Conservation (phyloP, 371 early-diverging fungal genomes). For the Mucor lusitanicus region DNA sequence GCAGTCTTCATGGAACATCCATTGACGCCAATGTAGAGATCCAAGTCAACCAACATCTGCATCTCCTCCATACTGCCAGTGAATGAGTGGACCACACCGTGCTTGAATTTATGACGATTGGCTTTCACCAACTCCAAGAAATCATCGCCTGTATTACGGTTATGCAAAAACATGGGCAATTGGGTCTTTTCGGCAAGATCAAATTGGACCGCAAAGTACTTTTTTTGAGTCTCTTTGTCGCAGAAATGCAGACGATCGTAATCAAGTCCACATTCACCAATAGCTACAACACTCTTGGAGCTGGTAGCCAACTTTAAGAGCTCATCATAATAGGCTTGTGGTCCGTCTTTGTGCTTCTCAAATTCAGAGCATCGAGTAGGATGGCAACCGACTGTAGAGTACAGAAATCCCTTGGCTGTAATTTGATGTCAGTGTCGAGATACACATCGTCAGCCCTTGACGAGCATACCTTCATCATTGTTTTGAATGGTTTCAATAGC, state of each 20-base stretch:
- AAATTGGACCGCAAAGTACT: constrained; percentile 82
- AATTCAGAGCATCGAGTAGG: constrained; percentile 85
- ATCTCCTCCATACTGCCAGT: constrained; percentile 85
- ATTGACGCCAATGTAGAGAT: constrained; percentile 95
- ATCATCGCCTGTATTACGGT: constrained; percentile 78
- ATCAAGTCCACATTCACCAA: constrained; percentile 95
- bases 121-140: constrained; percentile 53
- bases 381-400: constrained; percentile 87
- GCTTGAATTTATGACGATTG: constrained; percentile 64
- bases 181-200: constrained; percentile 74
- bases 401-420: constrained; percentile 44
- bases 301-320: constrained; percentile 48
- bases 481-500: constrained; percentile 57
- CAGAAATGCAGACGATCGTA: constrained; percentile 91
- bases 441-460: not conserved
- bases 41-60: constrained; percentile 68
- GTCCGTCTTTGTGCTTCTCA: constrained; percentile 52
- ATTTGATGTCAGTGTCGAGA: not conserved
- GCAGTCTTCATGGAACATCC: constrained; percentile 95
- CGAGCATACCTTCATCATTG: constrained; percentile 25
- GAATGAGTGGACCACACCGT: constrained; percentile 97
- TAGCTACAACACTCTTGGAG: constrained; percentile 71
- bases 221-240: constrained; percentile 70
- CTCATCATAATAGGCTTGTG: constrained; percentile 62
- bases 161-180: constrained; percentile 90